Evolutionary conservation across 1,284 basidiomycete species (phyloP).

Genomic region (Boletus sp.): DNA sequence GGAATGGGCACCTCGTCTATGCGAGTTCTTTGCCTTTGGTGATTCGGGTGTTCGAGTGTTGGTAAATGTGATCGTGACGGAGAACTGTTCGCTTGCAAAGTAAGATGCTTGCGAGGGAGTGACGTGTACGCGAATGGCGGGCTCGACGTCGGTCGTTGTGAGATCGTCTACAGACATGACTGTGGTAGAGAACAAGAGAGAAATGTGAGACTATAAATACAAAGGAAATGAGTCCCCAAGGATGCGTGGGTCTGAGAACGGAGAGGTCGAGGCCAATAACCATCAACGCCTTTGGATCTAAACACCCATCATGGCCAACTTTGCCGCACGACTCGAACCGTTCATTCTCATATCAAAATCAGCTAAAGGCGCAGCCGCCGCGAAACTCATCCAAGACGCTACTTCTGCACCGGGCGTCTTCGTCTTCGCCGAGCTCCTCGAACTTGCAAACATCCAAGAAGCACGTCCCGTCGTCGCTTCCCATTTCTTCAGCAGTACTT

Average conservation of each 20-base stretch:
- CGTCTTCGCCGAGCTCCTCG: slow-evolving; percentile 86
- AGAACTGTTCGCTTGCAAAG: slow-evolving; percentile 89
- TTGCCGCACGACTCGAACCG: slow-evolving; percentile 73
- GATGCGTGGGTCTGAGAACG: slow-evolving; percentile 20
- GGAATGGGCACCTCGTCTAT: slow-evolving; percentile 69
- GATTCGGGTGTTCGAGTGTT: slow-evolving; percentile 67
- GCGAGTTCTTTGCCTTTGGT: slow-evolving; percentile 42
- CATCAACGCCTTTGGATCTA: slow-evolving; percentile 4
- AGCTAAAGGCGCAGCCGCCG: slow-evolving; percentile 87
- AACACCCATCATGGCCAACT: slow-evolving; percentile 40
- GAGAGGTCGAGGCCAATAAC: not conserved
- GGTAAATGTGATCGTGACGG: slow-evolving; percentile 83
- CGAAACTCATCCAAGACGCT: slow-evolving; percentile 83
- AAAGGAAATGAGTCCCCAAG: slow-evolving; percentile 10
- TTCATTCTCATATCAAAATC: slow-evolving; percentile 89
- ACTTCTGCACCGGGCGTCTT: slow-evolving; percentile 87
- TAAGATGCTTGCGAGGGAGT: slow-evolving; percentile 84
- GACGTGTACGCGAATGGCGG: slow-evolving; percentile 62
- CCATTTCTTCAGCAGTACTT: not conserved
- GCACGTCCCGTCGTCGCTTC: slow-evolving; percentile 40
- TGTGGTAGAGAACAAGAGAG: not conserved
- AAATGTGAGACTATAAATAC: slow-evolving; percentile 14
- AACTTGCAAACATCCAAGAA: slow-evolving; percentile 79
- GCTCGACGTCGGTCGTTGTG: slow-evolving; percentile 33
- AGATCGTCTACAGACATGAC: slow-evolving; percentile 25